Evolutionary conservation across 2,329 filamentous ascomycete species (phyloP), one percentile per base, ranked within the genome.

Genomic region (Aspergillus alliaceus): DNA sequence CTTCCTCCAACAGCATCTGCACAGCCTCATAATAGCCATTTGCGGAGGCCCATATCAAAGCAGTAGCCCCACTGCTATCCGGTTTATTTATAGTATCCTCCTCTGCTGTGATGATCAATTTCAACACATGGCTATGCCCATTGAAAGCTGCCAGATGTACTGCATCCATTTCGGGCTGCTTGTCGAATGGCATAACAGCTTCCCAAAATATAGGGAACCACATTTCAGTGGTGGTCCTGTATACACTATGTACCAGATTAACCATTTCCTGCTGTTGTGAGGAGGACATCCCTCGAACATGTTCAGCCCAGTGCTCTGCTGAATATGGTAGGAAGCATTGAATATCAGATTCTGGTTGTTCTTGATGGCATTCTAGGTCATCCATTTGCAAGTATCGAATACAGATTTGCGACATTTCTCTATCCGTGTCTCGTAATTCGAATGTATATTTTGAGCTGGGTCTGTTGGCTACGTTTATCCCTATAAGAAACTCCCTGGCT

Each of bases 1-100:
- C 62, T 6, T 47, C 57, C 2, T 57, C 52, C 1, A 65, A 48
- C 2, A 65, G 56, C 6, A 61, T 27, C 22, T 34, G 5, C 5
- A 37, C 42, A 25, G 27, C 15, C 15, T 50, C 29, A 22, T 18
- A 4, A 31, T 22, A 18, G 12, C n/a, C 22, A 25, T 8, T 22
- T 22, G 6, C 5, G 15, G 40, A 44, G 20, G 24, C 24, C 40
- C 9, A n/a, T 4, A 20, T n/a, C 11, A 25, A 25, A 44, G 40
- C 40, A 44, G 20, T 25, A 14, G 14, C 22, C 20, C 40, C 40
- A 14, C 40, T n/a, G 22, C 35, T 39, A 39, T 39, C 35, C 5
- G 20, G 20, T 22, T 20, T 39, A 24, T n/a, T 50, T 34, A 50
- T 50, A 14, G 47, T 35, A 49, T 49, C 18, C 18, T 32, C 15